phyloP scores from a whole-genome alignment of 2,329 filamentous ascomycete species.

The Aschersonia sp. region DNA sequence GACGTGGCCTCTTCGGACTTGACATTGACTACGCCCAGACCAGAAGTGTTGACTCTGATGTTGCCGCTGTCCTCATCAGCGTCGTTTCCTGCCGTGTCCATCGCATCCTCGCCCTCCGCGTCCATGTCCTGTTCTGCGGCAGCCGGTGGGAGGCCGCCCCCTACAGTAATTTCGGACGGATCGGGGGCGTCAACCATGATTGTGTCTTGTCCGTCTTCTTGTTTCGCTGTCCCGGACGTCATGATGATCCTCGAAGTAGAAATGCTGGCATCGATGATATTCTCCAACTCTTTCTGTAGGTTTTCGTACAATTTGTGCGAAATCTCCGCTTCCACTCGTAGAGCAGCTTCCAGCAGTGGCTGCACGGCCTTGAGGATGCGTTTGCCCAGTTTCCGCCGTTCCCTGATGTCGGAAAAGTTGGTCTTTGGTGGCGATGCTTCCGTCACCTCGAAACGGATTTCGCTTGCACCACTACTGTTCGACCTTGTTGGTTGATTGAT shows the following conservation, averaged over 20 bases:
- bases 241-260: slow-evolving; percentile 32
- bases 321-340: slow-evolving; percentile 71
- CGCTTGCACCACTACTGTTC: slow-evolving; percentile 3
- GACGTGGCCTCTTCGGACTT: slow-evolving; percentile 3
- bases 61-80: slow-evolving; percentile 21
- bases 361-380: slow-evolving; percentile 76
- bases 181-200: slow-evolving; percentile 36
- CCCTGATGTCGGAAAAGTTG: slow-evolving; percentile 54
- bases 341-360: slow-evolving; percentile 58
- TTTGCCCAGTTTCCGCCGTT: slow-evolving; percentile 74
- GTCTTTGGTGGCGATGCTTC: slow-evolving; percentile 36
- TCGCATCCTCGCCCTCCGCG: slow-evolving; percentile 16
- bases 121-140: slow-evolving; percentile 7
- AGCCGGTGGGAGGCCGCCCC: slow-evolving; percentile 11
- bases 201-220: slow-evolving; percentile 26
- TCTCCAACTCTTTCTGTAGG: slow-evolving; percentile 59
- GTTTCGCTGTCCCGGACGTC: slow-evolving; percentile 18
- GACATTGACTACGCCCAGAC: slow-evolving; percentile 13
- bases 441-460: slow-evolving; percentile 16
- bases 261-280: slow-evolving; percentile 54
- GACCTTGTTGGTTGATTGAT: slow-evolving; percentile 12
- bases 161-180: slow-evolving; percentile 31
- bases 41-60: slow-evolving; percentile 31
- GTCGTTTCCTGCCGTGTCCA: slow-evolving; percentile 21
- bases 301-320: slow-evolving; percentile 54